Conservation (phyloP, 129 eudicot species). For the Saposhnikovia divaricata region DNA sequence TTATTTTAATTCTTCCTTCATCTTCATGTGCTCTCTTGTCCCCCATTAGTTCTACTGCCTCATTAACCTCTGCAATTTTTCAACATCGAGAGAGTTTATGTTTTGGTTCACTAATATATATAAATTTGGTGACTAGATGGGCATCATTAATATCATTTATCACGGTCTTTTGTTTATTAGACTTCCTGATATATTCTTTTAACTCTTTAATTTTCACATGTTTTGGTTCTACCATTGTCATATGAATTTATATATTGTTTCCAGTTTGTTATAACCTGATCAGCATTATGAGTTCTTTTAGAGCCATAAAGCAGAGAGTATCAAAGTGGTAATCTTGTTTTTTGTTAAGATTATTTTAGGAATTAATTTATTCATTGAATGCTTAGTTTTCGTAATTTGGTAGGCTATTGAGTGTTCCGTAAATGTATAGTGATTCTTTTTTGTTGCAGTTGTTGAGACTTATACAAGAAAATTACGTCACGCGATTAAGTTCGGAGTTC, state of each 20-base stretch:
- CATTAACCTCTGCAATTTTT: not conserved
- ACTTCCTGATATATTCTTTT: not conserved
- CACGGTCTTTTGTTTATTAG: not conserved
- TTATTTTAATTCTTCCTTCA: too few relatives aligned
- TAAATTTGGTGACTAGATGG: not conserved
- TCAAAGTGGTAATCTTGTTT: too few relatives aligned
- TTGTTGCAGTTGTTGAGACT: too few relatives aligned
- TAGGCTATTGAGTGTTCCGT: too few relatives aligned
- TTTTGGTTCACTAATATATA: not conserved
- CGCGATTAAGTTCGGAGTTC: too few relatives aligned
- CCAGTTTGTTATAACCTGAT: not conserved
- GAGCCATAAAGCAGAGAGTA: conserved; percentile 43
- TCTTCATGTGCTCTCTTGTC: not conserved
- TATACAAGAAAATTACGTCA: too few relatives aligned
- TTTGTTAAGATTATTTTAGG: too few relatives aligned
- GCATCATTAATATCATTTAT: not conserved
- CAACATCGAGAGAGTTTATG: not conserved
- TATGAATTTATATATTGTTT: not conserved
- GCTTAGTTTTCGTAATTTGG: too few relatives aligned
- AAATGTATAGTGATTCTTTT: too few relatives aligned
- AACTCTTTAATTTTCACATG: not conserved
- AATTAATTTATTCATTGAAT: too few relatives aligned
- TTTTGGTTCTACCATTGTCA: not conserved
- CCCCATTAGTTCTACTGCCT: not conserved
- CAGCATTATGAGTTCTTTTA: conserved; percentile 15